These are phyloP conservation scores for Phanerochaete sordida DNA, from an alignment of 768 basidiomycete species.

Conservation along the genomic window DNA sequence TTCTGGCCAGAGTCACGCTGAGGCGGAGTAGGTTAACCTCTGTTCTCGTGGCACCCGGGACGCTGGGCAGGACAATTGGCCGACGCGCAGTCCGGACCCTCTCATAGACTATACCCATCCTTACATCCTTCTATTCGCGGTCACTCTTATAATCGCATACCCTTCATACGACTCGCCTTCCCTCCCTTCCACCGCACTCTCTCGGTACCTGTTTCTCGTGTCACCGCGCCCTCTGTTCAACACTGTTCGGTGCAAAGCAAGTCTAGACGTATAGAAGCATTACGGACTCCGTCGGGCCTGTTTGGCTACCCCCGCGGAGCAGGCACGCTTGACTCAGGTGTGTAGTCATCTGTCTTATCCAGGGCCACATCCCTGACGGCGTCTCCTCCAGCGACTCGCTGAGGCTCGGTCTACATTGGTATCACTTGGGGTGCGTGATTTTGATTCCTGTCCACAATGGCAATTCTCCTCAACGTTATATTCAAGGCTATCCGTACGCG, in stretches of 20 bases:
- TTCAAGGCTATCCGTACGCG: neutral
- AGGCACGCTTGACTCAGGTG: neutral
- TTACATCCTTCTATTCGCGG: constrained; percentile 5
- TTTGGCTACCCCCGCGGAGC: neutral
- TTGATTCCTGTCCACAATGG: neutral
- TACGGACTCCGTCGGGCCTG: neutral
- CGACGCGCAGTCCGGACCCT: neutral
- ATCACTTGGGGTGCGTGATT: neutral
- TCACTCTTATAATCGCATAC: neutral
- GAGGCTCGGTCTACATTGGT: neutral
- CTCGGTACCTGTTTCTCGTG: neutral
- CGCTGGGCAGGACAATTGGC: constrained; percentile 7
- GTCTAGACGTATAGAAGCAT: neutral
- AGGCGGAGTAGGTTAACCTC: neutral
- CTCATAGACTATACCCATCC: constrained; percentile 6
- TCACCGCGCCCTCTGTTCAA: neutral
- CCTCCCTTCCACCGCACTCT: neutral
- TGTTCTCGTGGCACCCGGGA: neutral
- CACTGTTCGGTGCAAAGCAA: neutral
- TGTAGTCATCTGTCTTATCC: neutral
- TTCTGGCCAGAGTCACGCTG: neutral
- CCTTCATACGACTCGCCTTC: neutral
- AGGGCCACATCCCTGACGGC: neutral
- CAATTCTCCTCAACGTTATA: neutral
- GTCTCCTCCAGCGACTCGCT: neutral